Evolutionary conservation across 2,329 filamentous ascomycete genomes (phyloP).

Genomic region (Colletotrichum paranaense): DNA sequence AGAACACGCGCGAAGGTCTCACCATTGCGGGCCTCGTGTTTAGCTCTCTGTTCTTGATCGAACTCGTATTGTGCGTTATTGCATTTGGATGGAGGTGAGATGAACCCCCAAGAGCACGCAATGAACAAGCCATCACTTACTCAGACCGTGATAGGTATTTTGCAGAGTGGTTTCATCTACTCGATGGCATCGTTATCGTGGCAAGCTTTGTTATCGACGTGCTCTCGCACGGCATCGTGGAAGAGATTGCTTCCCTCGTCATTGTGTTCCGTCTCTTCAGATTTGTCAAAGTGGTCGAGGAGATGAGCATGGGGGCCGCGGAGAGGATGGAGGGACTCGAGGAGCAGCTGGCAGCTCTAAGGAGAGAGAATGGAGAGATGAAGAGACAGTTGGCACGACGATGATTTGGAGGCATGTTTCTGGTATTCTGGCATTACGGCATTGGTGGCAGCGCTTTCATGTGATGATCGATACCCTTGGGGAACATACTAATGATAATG

Average conservation of each 20-base stretch:
- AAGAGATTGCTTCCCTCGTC: conserved; percentile 75
- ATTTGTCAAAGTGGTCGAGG: conserved; percentile 77
- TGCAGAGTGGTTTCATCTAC: conserved; percentile 68
- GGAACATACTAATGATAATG: conserved; percentile 20
- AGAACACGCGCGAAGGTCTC: conserved; percentile 51
- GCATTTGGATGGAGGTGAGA: conserved; percentile 70
- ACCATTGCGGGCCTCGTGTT: conserved; percentile 67
- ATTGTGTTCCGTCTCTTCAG: conserved; percentile 75
- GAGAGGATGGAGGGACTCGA: conserved; percentile 71
- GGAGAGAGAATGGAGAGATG: conserved; percentile 56
- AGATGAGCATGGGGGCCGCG: conserved; percentile 71
- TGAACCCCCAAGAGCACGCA: neutral
- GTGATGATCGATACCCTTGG: neutral
- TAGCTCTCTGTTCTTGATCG: conserved; percentile 73
- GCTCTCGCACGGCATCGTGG: conserved; percentile 66
- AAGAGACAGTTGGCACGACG: conserved; percentile 36
- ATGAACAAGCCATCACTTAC: conserved; percentile 28
- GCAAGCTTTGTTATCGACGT: conserved; percentile 72
- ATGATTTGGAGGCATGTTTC: neutral
- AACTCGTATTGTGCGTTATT: conserved; percentile 68
- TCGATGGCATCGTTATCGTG: conserved; percentile 73
- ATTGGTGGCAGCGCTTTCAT: neutral
- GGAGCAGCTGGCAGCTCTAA: conserved; percentile 61
- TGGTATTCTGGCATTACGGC: neutral
- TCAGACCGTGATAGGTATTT: conserved; percentile 59